These are phyloP conservation scores for Aspergillus proliferans DNA, from an alignment of 2,329 filamentous ascomycete species.

Conservation along the genomic window DNA sequence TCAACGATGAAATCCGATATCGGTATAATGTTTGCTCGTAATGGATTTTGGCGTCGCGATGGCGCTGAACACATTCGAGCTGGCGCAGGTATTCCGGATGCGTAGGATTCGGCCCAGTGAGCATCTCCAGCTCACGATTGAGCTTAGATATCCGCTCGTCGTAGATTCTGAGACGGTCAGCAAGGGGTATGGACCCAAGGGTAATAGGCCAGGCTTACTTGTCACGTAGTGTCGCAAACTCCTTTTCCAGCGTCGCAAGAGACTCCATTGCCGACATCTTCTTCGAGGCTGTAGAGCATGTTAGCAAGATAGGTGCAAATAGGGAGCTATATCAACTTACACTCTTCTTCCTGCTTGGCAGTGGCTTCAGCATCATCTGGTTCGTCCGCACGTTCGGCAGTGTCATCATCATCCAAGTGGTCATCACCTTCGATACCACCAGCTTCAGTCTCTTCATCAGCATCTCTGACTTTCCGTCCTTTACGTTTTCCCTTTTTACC, in stretches of 20 bases:
- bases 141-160: slow-evolving; percentile 80
- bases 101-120: slow-evolving; percentile 55
- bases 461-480: slow-evolving; percentile 36
- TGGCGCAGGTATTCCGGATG: slow-evolving; percentile 89
- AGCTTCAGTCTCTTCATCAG: slow-evolving; percentile 30
- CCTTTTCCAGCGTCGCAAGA: slow-evolving; percentile 73
- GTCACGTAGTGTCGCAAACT: slow-evolving; percentile 77
- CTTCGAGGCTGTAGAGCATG: slow-evolving; percentile 57
- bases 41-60: slow-evolving; percentile 71
- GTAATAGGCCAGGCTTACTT: slow-evolving; percentile 32
- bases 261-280: slow-evolving; percentile 76
- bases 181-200: no score
- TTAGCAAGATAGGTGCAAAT: slow-evolving; percentile 3
- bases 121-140: slow-evolving; percentile 60
- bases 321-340: slow-evolving; percentile 26
- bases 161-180: slow-evolving; percentile 57
- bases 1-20: slow-evolving; percentile 66
- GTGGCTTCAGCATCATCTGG: slow-evolving; percentile 39
- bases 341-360: slow-evolving; percentile 49
- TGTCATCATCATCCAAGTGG: slow-evolving; percentile 46
- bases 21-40: slow-evolving; percentile 68
- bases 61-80: slow-evolving; percentile 77
- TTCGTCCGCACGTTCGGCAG: slow-evolving; percentile 42
- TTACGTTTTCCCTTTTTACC: slow-evolving; percentile 43
- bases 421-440: slow-evolving; percentile 38